Evolutionary conservation across 352 stramenopile species (phyloP).

Genomic region (Pythium brassicae): DNA sequence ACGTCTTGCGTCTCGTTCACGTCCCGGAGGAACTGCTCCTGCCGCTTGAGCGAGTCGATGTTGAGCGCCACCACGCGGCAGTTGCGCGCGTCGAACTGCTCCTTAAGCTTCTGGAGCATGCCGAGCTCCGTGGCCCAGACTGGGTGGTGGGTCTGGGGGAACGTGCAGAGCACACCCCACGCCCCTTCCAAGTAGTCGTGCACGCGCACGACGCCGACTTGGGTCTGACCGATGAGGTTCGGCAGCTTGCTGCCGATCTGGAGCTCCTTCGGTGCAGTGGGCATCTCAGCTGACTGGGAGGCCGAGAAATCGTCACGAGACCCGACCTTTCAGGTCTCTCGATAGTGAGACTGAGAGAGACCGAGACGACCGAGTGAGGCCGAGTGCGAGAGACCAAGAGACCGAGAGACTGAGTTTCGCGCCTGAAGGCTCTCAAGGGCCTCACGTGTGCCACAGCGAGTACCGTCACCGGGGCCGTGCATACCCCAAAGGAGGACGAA

Average conservation of each 20-base stretch:
- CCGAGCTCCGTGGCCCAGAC: slow-evolving; percentile 79
- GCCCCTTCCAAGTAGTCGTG: slow-evolving; percentile 71
- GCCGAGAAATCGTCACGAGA: not conserved
- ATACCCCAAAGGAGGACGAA: not conserved
- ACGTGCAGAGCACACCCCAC: slow-evolving; percentile 68
- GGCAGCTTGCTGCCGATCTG: slow-evolving; percentile 70
- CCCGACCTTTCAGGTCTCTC: not conserved
- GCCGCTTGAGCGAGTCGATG: slow-evolving; percentile 32
- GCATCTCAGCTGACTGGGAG: slow-evolving; percentile 14
- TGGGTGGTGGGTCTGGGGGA: slow-evolving; percentile 65
- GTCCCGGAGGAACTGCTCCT: slow-evolving; percentile 56
- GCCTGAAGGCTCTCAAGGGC: not conserved
- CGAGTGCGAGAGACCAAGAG: not conserved
- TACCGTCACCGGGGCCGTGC: not conserved
- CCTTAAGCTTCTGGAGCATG: slow-evolving; percentile 74
- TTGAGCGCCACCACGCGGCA: slow-evolving; percentile 57
- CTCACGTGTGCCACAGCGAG: not conserved
- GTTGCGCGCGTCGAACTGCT: slow-evolving; percentile 74
- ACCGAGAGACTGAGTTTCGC: not conserved
- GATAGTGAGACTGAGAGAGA: too few species aligned
- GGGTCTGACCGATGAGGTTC: slow-evolving; percentile 63
- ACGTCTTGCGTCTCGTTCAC: slow-evolving; percentile 82
- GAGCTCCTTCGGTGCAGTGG: slow-evolving; percentile 31
- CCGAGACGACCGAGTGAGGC: too few species aligned
- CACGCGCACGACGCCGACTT: slow-evolving; percentile 62